A percentile compares a stretch with the other conserved stretches of the same genome.
Conservation (phyloP, 2,329 filamentous ascomycete species). For the Penicillium vulpinum region DNA sequence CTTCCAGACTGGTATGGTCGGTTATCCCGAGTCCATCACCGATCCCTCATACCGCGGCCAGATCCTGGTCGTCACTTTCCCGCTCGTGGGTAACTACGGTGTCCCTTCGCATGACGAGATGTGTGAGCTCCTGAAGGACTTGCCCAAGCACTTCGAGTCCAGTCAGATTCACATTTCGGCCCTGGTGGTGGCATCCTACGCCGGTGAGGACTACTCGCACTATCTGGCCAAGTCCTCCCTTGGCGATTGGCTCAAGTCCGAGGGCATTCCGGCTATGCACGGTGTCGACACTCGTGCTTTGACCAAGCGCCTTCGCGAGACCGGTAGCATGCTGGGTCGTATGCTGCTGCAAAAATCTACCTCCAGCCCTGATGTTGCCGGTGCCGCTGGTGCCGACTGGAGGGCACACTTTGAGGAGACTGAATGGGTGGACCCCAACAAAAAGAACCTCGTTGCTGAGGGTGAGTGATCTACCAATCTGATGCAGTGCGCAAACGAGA, state of each 20-base stretch:
- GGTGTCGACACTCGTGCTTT: conserved; percentile 90
- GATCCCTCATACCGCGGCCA: conserved; percentile 88
- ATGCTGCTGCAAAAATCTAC: conserved; percentile 71
- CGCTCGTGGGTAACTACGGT: conserved; percentile 94
- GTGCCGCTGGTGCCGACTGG: conserved; percentile 52
- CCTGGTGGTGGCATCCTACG: conserved; percentile 86
- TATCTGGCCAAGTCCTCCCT: conserved; percentile 87
- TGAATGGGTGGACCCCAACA: conserved; percentile 90
- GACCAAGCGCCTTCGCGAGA: conserved; percentile 89
- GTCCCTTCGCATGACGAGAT: conserved; percentile 83
- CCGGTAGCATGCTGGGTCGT: conserved; percentile 94
- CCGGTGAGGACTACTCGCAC: conserved; percentile 93
- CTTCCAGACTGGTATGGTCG: conserved; percentile 99
- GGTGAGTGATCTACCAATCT: conserved; percentile 59
- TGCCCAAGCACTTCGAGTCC: conserved; percentile 92
- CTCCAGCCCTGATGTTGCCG: conserved; percentile 40
- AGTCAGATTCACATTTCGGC: conserved; percentile 90
- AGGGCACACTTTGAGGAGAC: conserved; percentile 69
- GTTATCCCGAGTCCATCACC: conserved; percentile 93
- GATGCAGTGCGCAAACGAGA: neutral
- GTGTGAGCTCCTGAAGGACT: conserved; percentile 79
- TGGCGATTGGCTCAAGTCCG: conserved; percentile 93
- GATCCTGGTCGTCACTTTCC: conserved; percentile 95
- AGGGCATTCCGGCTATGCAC: conserved; percentile 89
- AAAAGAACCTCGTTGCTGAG: conserved; percentile 88